These are phyloP conservation scores for Paramecium pentaurelia DNA, from an alignment of 73 alveolate species.

Conservation along the genomic window DNA sequence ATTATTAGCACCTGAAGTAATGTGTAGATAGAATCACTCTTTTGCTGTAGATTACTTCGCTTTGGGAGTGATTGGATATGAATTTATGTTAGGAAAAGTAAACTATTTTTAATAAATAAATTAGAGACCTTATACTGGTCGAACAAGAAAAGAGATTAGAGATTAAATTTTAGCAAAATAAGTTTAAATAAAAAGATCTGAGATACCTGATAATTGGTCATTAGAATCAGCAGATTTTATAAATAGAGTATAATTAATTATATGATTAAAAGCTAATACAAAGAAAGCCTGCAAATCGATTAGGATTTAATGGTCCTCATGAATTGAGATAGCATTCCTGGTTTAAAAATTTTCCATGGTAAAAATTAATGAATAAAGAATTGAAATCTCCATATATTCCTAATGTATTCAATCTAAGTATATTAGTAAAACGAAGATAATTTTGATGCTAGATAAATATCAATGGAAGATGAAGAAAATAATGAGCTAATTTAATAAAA, in stretches of 20 bases:
- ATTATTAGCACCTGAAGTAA: conserved; percentile 88
- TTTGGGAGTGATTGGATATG: conserved; percentile 94
- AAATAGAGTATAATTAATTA: conserved; percentile 62
- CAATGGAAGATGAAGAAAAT: conserved; percentile 54
- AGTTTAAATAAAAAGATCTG: conserved; percentile 79
- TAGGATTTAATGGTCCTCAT: conserved; percentile 93
- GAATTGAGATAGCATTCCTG: conserved; percentile 96
- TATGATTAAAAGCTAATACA: conserved; percentile 61
- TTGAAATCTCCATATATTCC: conserved; percentile 87
- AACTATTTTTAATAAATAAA: neutral
- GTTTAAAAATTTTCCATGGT: conserved; percentile 91
- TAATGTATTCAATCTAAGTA: neutral
- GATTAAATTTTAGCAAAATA: conserved; percentile 92
- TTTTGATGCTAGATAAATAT: conserved; percentile 64
- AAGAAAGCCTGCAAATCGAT: conserved; percentile 77
- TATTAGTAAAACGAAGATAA: conserved; percentile 59
- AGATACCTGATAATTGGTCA: conserved; percentile 92
- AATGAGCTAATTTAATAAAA: conserved; percentile 32
- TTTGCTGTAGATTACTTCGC: conserved; percentile 93
- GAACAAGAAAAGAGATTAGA: conserved; percentile 91
- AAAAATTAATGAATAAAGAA: conserved; percentile 77
- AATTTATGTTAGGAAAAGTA: conserved; percentile 89
- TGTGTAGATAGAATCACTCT: conserved; percentile 90
- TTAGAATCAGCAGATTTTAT: conserved; percentile 88
- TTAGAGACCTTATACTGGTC: conserved; percentile 93